Evolutionary conservation across 2,329 filamentous ascomycete genomes (phyloP).

Genomic region (Alternaria ventricosa): DNA sequence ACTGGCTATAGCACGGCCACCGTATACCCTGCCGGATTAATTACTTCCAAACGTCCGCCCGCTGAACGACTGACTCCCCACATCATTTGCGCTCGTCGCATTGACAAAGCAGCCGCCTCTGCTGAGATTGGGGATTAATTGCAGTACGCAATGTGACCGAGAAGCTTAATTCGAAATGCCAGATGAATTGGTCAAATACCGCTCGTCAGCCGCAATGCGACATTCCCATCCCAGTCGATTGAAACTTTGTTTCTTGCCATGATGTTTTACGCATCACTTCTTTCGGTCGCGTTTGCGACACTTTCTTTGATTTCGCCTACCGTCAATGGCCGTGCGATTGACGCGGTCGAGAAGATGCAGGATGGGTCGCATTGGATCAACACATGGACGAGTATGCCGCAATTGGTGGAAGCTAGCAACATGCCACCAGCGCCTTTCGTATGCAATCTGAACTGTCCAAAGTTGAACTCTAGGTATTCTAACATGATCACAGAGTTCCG

Average conservation of each 20-base stretch:
- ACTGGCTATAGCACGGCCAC: not conserved
- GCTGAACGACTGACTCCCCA: not conserved
- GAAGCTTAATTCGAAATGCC: not conserved
- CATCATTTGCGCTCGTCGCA: not conserved
- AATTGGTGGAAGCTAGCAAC: slow-evolving; percentile 67
- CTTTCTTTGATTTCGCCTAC: not conserved
- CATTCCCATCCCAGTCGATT: not conserved
- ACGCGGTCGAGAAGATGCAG: slow-evolving; percentile 17
- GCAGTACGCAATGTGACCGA: not conserved
- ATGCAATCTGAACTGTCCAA: slow-evolving; percentile 1
- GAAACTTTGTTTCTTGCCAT: not conserved
- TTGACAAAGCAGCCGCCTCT: not conserved
- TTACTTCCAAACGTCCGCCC: slow-evolving; percentile 11
- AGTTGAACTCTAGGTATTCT: slow-evolving; percentile 3
- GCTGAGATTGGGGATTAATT: slow-evolving; percentile 11
- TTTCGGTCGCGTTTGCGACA: not conserved
- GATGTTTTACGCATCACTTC: not conserved
- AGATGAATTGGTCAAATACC: not conserved
- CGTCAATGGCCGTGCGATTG: slow-evolving; percentile 1
- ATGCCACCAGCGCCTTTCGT: slow-evolving; percentile 65
- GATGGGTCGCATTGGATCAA: slow-evolving; percentile 63
- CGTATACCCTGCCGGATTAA: slow-evolving; percentile 20
- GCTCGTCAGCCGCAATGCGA: not conserved
- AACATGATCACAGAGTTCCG: slow-evolving; percentile 54
- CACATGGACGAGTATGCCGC: slow-evolving; percentile 70